Conservation (phyloP, 2,329 filamentous ascomycete species). For the Alternaria sp. region DNA sequence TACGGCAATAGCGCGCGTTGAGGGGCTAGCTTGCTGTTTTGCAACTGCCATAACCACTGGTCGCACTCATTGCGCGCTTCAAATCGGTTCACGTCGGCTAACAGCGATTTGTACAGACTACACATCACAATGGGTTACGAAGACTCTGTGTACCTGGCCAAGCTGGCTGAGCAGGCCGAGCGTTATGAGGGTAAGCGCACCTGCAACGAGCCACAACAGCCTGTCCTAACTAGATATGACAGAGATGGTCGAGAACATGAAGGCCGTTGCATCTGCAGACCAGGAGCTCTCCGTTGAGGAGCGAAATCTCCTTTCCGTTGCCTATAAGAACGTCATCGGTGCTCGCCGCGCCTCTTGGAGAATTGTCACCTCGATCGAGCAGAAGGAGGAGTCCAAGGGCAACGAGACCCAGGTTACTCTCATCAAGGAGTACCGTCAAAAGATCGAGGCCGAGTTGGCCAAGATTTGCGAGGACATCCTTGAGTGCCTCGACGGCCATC, state of each 20-base stretch:
- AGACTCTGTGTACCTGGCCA: constrained; percentile 99
- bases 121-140: constrained; percentile 90
- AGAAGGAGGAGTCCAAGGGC: constrained; percentile 99
- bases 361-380: constrained; percentile 98
- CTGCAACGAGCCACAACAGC: constrained; percentile 7
- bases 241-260: constrained; percentile 99
- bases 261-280: constrained; percentile 87
- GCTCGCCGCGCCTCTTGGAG: constrained; percentile 96
- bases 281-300: constrained; percentile 79
- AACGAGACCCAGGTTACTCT: constrained; percentile 87
- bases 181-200: constrained; percentile 87
- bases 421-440: constrained; percentile 98
- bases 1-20: constrained; percentile 29
- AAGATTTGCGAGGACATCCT: constrained; percentile 99
- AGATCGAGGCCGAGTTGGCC: constrained; percentile 95
- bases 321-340: constrained; percentile 99
- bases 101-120: constrained; percentile 36
- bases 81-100: constrained; percentile 32
- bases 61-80: constrained; percentile 25
- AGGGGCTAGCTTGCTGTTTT: constrained; percentile 28
- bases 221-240: constrained; percentile 38
- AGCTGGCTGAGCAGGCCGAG: constrained; percentile 99
- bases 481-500: constrained; percentile 89
- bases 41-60: constrained; percentile 22
- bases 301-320: constrained; percentile 95